Evolutionary conservation across 192 early-diverging fungal species (phyloP), one percentile per base, ranked within the genome.

Genomic region (Dimargaris cristalligena): DNA sequence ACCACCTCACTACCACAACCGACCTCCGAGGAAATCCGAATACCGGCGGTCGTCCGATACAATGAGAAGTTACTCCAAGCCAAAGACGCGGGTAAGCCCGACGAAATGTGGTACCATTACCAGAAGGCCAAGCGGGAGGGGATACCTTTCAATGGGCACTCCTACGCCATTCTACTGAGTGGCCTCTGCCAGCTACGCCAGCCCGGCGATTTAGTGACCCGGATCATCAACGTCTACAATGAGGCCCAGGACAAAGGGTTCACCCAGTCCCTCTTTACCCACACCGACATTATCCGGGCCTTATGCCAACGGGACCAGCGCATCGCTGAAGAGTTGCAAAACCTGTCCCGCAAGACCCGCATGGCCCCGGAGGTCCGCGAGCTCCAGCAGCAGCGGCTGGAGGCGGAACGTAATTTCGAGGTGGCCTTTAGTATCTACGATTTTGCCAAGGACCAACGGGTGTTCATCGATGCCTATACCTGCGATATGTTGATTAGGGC

Each of bases 271-370:
- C 46, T 47, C 46, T 47, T 47, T 47, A 47, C 46, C 6, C 46
- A 47, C 25, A 47, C 46, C 25, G 46, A 18, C 46, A 47, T 47
- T 47, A 47, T 47, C 6, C 46, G 46, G 46, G 46, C 6, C 20
- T 47, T 47, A 25, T 47, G 46, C 6, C n/a, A 47, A 47, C 46
- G 46, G 46, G 46, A 47, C 46, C 46, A 47, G n/a, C n/a, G 25
- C 20, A 25, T 47, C 20, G n/a, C 20, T 25, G n/a, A 25, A 47
- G 25, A 47, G 25, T 6, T 47, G 46, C 46, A 25, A 3, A 18
- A 47, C 3, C 25, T 47, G 25, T 25, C 20, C 20, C 46, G 25
- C 46, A 18, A 47, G 25, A 25, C 20, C 20, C n/a, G n/a, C 20
- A 22, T 47, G 46, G 6, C 2, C 46, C 3, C n/a, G 3, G 46